Base-by-base conservation (phyloP, 345 rosid genomes). In the Abelmoschus esculentus region DNA sequence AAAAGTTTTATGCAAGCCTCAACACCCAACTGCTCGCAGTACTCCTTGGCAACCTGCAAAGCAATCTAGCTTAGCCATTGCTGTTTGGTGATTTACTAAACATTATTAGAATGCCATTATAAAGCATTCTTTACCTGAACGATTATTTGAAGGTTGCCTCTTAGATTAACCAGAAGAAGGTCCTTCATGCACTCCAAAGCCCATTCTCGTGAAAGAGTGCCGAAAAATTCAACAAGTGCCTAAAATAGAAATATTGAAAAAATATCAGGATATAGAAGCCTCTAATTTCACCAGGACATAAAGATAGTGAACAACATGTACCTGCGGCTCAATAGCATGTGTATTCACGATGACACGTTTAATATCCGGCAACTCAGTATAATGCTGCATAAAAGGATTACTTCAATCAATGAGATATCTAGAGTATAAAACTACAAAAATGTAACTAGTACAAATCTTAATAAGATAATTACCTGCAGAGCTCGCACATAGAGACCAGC, bases 181-280 rank as follows among this genome's bases (percentile, higher is more conserved):
- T 96, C 99, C 81, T 92, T 96, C 98, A 96, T 96, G 89, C 99
- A 96, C 81, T 96, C 99, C 82, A 96, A 79, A 71, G 97, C 99
- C 99, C 99, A 96, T 61, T 96, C 99, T 63, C 90, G 85, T 50
- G 99, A 96, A 61, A 96, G 96, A 72, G 98, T 90, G 47, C 99
- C 99, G 40, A 96, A 90, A 80, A 96, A 96, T 81, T 96, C 99
- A 26, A 96, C 99, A 73, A 96, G 96, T 3, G 97, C 85, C 99
- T 96, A 71, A 83, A 69, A 62, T 38, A 14, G 10, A 70, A 53
- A 61, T 22, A 22, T 22, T 22, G 26, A 32, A 66, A 46, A 80
- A 22, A 58, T 60, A 36, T 53, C 47, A 62, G 59, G 11, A 50
- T 18, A 3, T 58, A 63, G 15, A 12, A 57, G 32, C 15, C 61